Percentiles rank a stretch among this genome's conserved stretches.
These are phyloP conservation scores for Bassia scoparia DNA, from an alignment of 148 eudicot genomes.

Conservation along the genomic window DNA sequence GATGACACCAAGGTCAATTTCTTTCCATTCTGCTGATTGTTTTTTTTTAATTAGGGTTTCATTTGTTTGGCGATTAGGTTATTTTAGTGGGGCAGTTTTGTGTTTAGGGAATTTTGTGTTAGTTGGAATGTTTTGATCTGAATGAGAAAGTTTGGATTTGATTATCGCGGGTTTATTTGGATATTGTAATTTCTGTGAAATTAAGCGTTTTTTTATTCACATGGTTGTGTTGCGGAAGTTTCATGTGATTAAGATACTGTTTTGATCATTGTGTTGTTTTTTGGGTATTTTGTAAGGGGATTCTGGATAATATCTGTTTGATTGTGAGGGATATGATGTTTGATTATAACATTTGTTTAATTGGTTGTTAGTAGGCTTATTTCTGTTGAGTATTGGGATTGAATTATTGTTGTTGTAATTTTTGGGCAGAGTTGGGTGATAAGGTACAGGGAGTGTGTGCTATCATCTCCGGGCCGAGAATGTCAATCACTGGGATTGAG, in stretches of 20 bases:
- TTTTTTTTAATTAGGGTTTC: not conserved
- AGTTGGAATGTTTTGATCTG: not conserved
- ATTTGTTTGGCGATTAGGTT: not conserved
- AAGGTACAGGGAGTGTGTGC: constrained; percentile 79
- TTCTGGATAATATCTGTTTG: no score
- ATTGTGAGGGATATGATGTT: not conserved
- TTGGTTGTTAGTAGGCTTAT: not conserved
- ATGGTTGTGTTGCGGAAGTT: no score
- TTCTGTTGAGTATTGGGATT: constrained; percentile 7
- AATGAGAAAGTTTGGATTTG: not conserved
- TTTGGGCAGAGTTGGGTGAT: constrained; percentile 81
- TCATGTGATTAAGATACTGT: not conserved
- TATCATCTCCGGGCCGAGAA: constrained; percentile 70
- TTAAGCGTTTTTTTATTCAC: not conserved
- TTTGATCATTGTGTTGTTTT: not conserved
- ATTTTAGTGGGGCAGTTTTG: not conserved
- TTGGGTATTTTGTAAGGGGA: no score
- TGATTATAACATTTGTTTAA: not conserved
- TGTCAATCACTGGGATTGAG: constrained; percentile 95
- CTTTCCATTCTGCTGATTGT: not conserved
- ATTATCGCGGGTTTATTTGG: not conserved
- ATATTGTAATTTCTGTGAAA: not conserved
- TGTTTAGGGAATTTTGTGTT: no score
- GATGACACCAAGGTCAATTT: constrained; percentile 52
- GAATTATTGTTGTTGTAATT: constrained; percentile 20